phyloP scores from a whole-genome alignment of 371 early-diverging fungal species.

The Basidiobolus meristosporus region DNA sequence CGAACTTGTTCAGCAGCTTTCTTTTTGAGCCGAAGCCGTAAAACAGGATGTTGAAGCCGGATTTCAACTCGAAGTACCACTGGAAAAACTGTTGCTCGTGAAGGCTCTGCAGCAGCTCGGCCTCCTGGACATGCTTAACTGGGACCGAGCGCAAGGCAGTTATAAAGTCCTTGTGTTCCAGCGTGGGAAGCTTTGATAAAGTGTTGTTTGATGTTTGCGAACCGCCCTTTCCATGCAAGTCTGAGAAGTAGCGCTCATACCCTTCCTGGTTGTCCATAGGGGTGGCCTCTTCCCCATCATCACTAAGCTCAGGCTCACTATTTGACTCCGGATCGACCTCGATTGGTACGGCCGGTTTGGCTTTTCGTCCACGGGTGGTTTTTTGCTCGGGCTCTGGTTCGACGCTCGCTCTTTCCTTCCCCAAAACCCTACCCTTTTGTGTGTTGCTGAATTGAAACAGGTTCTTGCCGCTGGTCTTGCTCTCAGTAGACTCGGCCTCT shows the following conservation, averaged over 20 bases:
- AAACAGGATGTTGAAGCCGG: constrained; percentile 3
- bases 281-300: constrained; percentile 27
- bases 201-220: constrained; percentile 3
- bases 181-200: background rate
- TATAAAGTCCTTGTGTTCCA: constrained; percentile 1
- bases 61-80: constrained; percentile 3
- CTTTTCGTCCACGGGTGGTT: background rate
- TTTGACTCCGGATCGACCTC: constrained; percentile 16
- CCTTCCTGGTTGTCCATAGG: constrained; percentile 34
- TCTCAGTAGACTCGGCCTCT: constrained; percentile 9
- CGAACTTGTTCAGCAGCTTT: constrained; percentile 48
- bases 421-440: constrained; percentile 4
- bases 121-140: constrained; percentile 2
- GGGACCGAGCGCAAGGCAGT: background rate
- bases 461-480: constrained; percentile 6
- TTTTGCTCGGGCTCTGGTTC: background rate
- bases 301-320: constrained; percentile 29
- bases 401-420: constrained; percentile 5
- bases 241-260: constrained; percentile 75
- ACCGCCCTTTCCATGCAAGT: constrained; percentile 28
- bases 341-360: constrained; percentile 8
- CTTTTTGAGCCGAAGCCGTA: constrained; percentile 45
- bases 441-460: too few relatives aligned
- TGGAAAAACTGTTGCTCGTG: constrained; percentile 1
- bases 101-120: background rate